Evolutionary conservation across 805 yeast species (phyloP), one percentile per base, ranked within the genome.

Genomic region (Candida maesae): DNA sequence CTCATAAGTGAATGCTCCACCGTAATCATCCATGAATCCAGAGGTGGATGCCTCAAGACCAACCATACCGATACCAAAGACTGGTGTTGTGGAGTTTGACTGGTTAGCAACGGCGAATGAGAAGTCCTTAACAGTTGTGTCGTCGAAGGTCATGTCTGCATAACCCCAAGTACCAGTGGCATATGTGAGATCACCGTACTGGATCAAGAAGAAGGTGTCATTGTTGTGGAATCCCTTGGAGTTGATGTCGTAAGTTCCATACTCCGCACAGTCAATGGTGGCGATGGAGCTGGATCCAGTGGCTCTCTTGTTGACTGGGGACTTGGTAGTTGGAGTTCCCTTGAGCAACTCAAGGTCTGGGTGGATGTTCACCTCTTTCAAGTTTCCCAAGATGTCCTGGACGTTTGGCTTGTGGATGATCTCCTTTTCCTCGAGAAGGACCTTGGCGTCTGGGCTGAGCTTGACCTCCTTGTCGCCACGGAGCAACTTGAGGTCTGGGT

Each of bases 61-160:
- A 3, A 71, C 61, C 23, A 80, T 69, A 1, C 90, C 88, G 43
- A 83, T 74, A 14, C 88, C 86, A 32, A 82, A 61, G 14, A 84
- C 88, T 30, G 91, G 89, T 16, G 23, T 19, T 13, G 76, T 62
- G 5, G 85, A 76, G 41, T 77, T 74, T 3, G 83, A 74, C 27
- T 10, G 81, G 89, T 19, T 85, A 70, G 8, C 90, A 10, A 41
- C 33, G 1, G 93, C 95, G 59, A 87, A 73, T 16, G 83, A 76
- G 33, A 81, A 62, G 42, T 68, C 61, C 1, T 67, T 47, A 10
- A 85, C 65, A 3, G 69, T 61, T 12, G 64, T 56, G 31, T 68
- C 74, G 35, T 75, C 76, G 40, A 85, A 53, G 0, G 49, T 36
- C 9, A 87, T 67, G 29, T 67, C 66, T 51, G 86, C 95, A 28